phyloP scores from a whole-genome alignment of 306 rosid genomes.

The Hippophae tibetana region DNA sequence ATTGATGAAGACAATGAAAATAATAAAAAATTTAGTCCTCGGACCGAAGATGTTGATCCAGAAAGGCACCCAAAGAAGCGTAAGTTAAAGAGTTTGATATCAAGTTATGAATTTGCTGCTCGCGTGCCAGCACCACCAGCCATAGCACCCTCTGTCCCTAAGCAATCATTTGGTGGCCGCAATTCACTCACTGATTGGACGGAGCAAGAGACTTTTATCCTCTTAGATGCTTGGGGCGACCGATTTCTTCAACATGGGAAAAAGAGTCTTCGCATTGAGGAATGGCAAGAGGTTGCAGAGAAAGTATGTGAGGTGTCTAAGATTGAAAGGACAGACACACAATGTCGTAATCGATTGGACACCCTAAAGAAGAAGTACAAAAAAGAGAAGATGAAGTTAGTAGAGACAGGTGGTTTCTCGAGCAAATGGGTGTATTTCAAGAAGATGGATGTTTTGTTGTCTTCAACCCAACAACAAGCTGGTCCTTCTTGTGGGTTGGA shows the following conservation, averaged over 20 bases:
- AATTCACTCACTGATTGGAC: conserved; percentile 73
- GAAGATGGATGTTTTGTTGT: conserved; percentile 66
- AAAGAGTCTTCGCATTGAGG: conserved; percentile 86
- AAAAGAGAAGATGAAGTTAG: conserved; percentile 60
- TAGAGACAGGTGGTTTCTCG: conserved; percentile 25
- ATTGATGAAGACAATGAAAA: conserved; percentile 29
- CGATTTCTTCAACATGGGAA: conserved; percentile 72
- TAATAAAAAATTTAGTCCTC: conserved; percentile 18
- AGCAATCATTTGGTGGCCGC: conserved; percentile 53
- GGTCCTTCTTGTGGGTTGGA: conserved; percentile 69
- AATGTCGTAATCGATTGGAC: conserved; percentile 78
- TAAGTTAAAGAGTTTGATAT: conserved; percentile 61
- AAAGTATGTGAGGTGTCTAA: conserved; percentile 72
- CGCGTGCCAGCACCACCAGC: conserved; percentile 34
- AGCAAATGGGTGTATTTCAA: conserved; percentile 71
- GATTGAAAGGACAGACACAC: conserved; percentile 65
- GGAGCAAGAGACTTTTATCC: conserved; percentile 64
- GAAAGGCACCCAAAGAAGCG: conserved; percentile 62
- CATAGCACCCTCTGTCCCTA: conserved; percentile 35
- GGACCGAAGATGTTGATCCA: conserved; percentile 36
- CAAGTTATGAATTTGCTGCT: conserved; percentile 72
- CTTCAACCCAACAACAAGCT: conserved; percentile 45
- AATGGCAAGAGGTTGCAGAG: conserved; percentile 89
- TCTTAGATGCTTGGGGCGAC: conserved; percentile 84
- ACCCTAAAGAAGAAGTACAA: conserved; percentile 85